Base-by-base conservation (phyloP, 305 asterid genomes). In the Rubia occidens region DNA sequence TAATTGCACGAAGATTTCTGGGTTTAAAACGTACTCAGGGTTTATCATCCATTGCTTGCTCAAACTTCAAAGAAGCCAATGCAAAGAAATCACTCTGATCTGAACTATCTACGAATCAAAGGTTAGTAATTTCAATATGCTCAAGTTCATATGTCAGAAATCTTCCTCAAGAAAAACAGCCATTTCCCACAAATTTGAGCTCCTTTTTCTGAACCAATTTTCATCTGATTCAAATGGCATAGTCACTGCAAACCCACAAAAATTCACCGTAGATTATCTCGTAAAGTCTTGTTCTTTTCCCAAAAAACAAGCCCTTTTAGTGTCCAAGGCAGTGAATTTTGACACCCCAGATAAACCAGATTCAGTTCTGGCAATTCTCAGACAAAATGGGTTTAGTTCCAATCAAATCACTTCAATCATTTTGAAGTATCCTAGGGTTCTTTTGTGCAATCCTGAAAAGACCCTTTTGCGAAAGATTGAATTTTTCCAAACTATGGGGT, bases 391-490 rank as follows among this genome's bases (percentile, higher is more conserved):
- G 0, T 66, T 74, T 44, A 67, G 40, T 6, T 45, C 43, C 35
- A 24, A 67, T 7, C 76, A 78, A 11, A 21, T 78, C 42, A 59
- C 78, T 32, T 21, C 53, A 3, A 13, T 78, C 17, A 35, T 71
- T 42, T 49, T 42, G 11, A 35, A 21, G 35, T 44, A 32, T 2
- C 82, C 82, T 2, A 21, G n/a, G 2, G 32, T 74, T n/a, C 67
- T 74, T 49, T 5, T 43, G 8, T 71, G 54, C 20, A 55, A 66
- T 59, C 79, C 79, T 5, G 67, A 67, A 21, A 71, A 71, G 71
- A 53, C 70, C 58, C 65, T 78, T 67, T 56, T 60, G 21, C 82
- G 79, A 35, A 74, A 78, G 69, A 43, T 78, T 44, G 64, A 78
- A 8, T 74, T 66, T 78, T 78, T 74, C 17, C 11, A 18, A 45